Conservation (phyloP, 2,329 filamentous ascomycete species). For the Amauroascus niger region DNA sequence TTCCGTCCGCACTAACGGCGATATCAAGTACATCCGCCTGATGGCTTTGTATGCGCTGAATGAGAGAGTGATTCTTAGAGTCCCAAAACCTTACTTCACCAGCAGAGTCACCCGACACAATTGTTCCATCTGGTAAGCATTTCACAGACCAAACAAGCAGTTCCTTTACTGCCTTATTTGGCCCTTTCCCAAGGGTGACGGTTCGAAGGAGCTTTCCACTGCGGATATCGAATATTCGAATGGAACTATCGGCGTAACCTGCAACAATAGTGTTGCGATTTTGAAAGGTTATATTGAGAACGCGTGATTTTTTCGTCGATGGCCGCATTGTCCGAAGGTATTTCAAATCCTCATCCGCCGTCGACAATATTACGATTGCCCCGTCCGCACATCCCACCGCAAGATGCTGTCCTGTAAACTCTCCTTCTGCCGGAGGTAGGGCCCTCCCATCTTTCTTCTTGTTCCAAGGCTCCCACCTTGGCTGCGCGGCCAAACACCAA, state of each 20-base stretch:
- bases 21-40: slow-evolving; percentile 84
- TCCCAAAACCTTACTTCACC: slow-evolving; percentile 92
- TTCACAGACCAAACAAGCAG: slow-evolving; percentile 91
- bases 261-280: slow-evolving; percentile 72
- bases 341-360: slow-evolving; percentile 70
- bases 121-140: slow-evolving; percentile 74
- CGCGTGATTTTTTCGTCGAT: slow-evolving; percentile 73
- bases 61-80: slow-evolving; percentile 79
- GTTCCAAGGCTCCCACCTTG: slow-evolving; percentile 42
- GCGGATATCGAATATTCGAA: slow-evolving; percentile 78
- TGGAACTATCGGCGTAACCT: slow-evolving; percentile 93
- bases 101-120: slow-evolving; percentile 89
- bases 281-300: slow-evolving; percentile 86
- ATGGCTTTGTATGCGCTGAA: slow-evolving; percentile 77
- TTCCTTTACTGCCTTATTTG: slow-evolving; percentile 67
- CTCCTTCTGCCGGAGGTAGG: slow-evolving; percentile 29
- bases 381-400: slow-evolving; percentile 88
- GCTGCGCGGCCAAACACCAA: slow-evolving; percentile 90
- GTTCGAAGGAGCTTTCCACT: slow-evolving; percentile 65
- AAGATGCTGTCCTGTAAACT: slow-evolving; percentile 51
- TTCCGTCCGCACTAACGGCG: slow-evolving; percentile 69
- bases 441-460: slow-evolving; percentile 31
- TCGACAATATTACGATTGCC: slow-evolving; percentile 75
- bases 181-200: slow-evolving; percentile 76
- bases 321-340: slow-evolving; percentile 70